Percentiles rank a stretch among this genome's conserved stretches.
Conservation (phyloP, 176 grass and related monocot genomes). For the Poa pratensis region DNA sequence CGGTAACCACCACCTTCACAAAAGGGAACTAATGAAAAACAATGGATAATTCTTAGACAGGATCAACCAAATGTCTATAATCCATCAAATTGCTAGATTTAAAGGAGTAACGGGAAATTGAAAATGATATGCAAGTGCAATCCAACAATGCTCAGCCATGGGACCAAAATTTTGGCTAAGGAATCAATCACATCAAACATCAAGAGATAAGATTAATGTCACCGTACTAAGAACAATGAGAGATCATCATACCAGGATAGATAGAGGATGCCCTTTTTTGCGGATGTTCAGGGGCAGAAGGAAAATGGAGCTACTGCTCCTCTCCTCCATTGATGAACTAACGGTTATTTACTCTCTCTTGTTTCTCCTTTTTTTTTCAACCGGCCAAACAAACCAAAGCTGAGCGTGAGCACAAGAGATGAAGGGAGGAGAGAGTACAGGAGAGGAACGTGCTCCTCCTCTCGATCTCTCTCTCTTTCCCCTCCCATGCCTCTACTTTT, state of each 20-base stretch:
- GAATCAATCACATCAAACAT: constrained; percentile 24
- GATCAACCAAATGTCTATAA: not conserved
- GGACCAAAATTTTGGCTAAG: not conserved
- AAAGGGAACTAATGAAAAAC: not conserved
- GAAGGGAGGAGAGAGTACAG: not conserved
- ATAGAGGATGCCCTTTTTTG: constrained; percentile 4
- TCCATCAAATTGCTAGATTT: not conserved
- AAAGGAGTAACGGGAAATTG: not conserved
- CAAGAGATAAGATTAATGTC: not conserved
- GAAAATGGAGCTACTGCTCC: constrained; percentile 40
- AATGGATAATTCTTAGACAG: not conserved
- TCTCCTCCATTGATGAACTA: constrained; percentile 41
- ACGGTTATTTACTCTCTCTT: constrained; percentile 28
- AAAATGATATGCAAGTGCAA: too few relatives aligned
- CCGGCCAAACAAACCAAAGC: constrained; percentile 30
- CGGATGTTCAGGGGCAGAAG: not conserved
- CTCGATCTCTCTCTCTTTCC: not conserved
- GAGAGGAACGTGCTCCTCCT: constrained; percentile 22
- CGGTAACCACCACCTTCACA: not conserved
- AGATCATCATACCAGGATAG: constrained; percentile 37
- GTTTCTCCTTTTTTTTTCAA: constrained; percentile 34
- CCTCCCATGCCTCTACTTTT: not conserved
- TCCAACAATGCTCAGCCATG: not conserved
- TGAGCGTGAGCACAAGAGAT: not conserved
- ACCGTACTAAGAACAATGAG: not conserved